Conservation (phyloP, 805 yeast genomes). For the Hyphopichia homilentoma region DNA sequence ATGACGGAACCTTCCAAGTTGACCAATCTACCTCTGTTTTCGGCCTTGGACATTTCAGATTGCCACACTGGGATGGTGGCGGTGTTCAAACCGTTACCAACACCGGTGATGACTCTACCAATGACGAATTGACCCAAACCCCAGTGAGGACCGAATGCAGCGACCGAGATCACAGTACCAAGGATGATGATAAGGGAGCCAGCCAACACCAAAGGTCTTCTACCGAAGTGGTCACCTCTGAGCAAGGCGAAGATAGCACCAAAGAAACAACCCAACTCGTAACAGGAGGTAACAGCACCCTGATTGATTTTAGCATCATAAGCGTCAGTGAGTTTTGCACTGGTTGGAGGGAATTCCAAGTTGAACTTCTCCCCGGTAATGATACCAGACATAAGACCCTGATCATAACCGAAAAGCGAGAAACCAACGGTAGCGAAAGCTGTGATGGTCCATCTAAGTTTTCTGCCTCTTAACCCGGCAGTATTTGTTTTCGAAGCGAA, state of each 20-base stretch:
- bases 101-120: conserved; percentile 48
- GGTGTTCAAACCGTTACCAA: conserved; percentile 40
- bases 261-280: conserved; percentile 68
- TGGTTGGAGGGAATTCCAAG: conserved; percentile 36
- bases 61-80: conserved; percentile 47
- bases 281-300: conserved; percentile 65
- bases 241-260: conserved; percentile 65
- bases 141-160: conserved; percentile 38
- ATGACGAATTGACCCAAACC: conserved; percentile 69
- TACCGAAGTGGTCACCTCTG: conserved; percentile 60
- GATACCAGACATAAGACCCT: conserved; percentile 44
- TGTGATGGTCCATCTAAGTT: conserved; percentile 34
- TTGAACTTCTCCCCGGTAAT: conserved; percentile 37
- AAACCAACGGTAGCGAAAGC: conserved; percentile 26
- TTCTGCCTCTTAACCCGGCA: conserved; percentile 49
- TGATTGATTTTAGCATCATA: conserved; percentile 41
- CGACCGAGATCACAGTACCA: conserved; percentile 38
- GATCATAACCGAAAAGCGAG: conserved; percentile 33
- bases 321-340: conserved; percentile 19
- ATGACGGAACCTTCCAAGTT: conserved; percentile 49
- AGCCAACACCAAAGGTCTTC: conserved; percentile 56
- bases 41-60: conserved; percentile 43
- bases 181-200: conserved; percentile 47
- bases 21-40: conserved; percentile 53
- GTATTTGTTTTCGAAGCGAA: conserved; percentile 45